phyloP scores from a whole-genome alignment of 2,329 filamentous ascomycete species.

The Chaetomium strumarium region DNA sequence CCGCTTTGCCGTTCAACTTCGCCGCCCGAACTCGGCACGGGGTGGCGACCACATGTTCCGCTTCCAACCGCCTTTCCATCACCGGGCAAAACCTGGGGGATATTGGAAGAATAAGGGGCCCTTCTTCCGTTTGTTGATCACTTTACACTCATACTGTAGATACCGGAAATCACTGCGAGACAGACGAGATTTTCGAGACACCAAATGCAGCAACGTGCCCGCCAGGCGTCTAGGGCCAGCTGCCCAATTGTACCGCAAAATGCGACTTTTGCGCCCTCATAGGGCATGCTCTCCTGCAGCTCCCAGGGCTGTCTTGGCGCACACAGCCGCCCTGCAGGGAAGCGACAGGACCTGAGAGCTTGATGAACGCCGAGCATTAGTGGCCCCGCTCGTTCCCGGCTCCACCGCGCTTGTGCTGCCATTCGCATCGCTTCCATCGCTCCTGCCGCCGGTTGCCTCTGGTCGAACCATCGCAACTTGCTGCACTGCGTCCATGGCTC shows the following conservation, averaged over 20 bases:
- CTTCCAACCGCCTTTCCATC: slow-evolving; percentile 4
- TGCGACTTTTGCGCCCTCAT: slow-evolving; percentile 32
- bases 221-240: slow-evolving; percentile 18
- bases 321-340: slow-evolving; percentile 23
- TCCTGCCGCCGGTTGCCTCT: slow-evolving; percentile 15
- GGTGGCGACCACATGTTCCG: slow-evolving; percentile 11
- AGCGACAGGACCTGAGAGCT: slow-evolving; percentile 11
- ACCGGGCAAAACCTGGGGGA: not conserved
- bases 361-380: not conserved
- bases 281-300: slow-evolving; percentile 37
- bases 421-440: slow-evolving; percentile 1
- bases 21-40: slow-evolving; percentile 12
- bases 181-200: not conserved
- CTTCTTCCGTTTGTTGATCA: not conserved
- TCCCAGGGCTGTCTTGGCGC: slow-evolving; percentile 35
- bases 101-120: not conserved
- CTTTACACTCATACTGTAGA: not conserved
- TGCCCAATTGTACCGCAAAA: slow-evolving; percentile 34
- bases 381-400: slow-evolving; percentile 10
- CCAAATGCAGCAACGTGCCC: slow-evolving; percentile 13
- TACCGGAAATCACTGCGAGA: slow-evolving; percentile 1
- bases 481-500: slow-evolving; percentile 12
- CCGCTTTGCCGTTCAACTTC: slow-evolving; percentile 14
- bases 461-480: slow-evolving; percentile 8
- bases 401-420: slow-evolving; percentile 11